Evolutionary conservation across 192 early-diverging fungal genomes (phyloP).

Genomic region (Neocallimastix lanati): DNA sequence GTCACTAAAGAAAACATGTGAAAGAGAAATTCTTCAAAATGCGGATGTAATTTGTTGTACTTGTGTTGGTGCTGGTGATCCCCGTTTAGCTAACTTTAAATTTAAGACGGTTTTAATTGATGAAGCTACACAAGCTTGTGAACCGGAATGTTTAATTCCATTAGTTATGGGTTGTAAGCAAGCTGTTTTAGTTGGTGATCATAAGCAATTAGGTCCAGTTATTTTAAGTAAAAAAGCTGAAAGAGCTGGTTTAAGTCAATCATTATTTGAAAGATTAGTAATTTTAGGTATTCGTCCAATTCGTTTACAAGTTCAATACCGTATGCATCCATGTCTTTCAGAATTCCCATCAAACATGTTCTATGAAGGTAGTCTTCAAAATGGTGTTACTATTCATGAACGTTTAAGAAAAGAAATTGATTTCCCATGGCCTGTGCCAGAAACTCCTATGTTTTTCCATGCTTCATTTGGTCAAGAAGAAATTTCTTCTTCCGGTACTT

Average conservation of each 20-base stretch:
- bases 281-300: constrained; percentile 82
- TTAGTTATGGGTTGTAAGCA: constrained; percentile 90
- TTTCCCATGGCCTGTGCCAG: constrained; percentile 92
- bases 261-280: constrained; percentile 89
- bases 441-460: constrained; percentile 88
- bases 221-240: constrained; percentile 95
- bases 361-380: constrained; percentile 94
- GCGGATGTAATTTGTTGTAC: constrained; percentile 98
- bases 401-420: constrained; percentile 71
- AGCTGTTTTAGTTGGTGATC: constrained; percentile 92
- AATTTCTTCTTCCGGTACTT: constrained; percentile 89
- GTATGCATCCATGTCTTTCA: constrained; percentile 97
- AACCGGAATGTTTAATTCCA: constrained; percentile 96
- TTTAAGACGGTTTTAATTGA: constrained; percentile 93
- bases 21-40: constrained; percentile 75
- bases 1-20: constrained; percentile 61
- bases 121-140: constrained; percentile 91
- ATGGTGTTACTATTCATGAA: constrained; percentile 85
- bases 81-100: constrained; percentile 63
- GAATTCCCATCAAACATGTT: constrained; percentile 99
- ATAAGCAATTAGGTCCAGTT: constrained; percentile 96
- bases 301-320: constrained; percentile 93
- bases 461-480: constrained; percentile 88
- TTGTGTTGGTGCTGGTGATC: constrained; percentile 92
- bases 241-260: constrained; percentile 81